Base-by-base conservation (phyloP, 2,329 filamentous ascomycete species). In the Xylaria sp. region DNA sequence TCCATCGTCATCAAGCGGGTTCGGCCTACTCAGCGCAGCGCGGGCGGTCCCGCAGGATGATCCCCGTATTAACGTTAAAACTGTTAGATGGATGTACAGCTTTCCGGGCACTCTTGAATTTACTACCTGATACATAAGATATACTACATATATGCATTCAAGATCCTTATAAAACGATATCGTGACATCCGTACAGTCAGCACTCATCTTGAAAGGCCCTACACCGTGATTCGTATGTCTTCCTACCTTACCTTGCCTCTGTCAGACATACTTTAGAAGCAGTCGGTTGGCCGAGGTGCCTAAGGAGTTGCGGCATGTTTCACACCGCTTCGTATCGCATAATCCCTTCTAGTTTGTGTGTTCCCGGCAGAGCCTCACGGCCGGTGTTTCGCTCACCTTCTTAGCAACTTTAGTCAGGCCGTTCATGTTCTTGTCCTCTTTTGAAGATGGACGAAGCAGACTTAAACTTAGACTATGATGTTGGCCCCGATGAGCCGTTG, bases 371-470 rank as follows among this genome's bases (percentile, higher is more conserved):
- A 32, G 24, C 14, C 30, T 42, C 42, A n/a, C 53, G 3, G n/a
- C 45, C 36, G 45, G 24, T 48, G 27, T 14, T 11, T 61, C 30
- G 32, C 8, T 56, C 36, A 45, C 24, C 47, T 27, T 3, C 11
- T n/a, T 60, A 9, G 17, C n/a, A 24, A 34, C 53, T 39, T 60
- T 42, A 42, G 55, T 65, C 27, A 69, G 68, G 53, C 71, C 64
- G 71, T 62, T 60, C 64, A 68, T 64, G 50, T 21, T 21, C 36
- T 48, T 42, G 24, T 56, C 34, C 48, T 53, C 50, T 9, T 50
- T 53, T 45, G 17, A 58, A 67, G 17, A 75, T 75, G 71, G 69
- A 74, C 55, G 67, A 54, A 32, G 34, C 58, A 53, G 65, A 70
- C 50, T 42, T 62, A 53, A 64, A 70, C 50, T 47, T 64, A 8